Conservation (phyloP, 768 basidiomycete genomes). For the Inosperma sp. region DNA sequence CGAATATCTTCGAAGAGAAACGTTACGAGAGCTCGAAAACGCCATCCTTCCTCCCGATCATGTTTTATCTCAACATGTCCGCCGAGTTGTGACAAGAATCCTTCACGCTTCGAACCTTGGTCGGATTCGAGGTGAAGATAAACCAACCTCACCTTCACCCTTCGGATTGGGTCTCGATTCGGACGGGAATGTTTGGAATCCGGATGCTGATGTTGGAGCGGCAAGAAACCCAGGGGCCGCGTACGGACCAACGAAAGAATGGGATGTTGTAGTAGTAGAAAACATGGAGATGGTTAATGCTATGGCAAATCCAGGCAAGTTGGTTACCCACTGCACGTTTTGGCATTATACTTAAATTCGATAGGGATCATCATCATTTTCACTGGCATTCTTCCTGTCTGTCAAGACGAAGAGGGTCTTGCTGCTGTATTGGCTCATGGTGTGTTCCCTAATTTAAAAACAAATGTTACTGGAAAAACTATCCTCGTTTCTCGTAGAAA, state of each 20-base stretch:
- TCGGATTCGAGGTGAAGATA: slow-evolving; percentile 37
- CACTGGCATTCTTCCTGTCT: slow-evolving; percentile 81
- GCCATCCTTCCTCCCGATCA: slow-evolving; percentile 64
- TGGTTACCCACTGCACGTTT: not conserved
- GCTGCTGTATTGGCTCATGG: slow-evolving; percentile 86
- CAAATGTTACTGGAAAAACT: too few relatives aligned
- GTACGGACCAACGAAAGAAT: slow-evolving; percentile 40
- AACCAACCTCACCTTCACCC: slow-evolving; percentile 17
- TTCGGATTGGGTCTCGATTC: slow-evolving; percentile 20
- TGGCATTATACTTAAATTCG: not conserved
- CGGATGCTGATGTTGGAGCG: slow-evolving; percentile 28
- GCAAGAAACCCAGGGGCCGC: slow-evolving; percentile 16
- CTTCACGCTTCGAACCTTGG: slow-evolving; percentile 73
- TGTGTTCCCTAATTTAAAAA: slow-evolving; percentile 27
- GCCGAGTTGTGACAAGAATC: slow-evolving; percentile 61
- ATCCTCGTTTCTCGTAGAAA: too few relatives aligned
- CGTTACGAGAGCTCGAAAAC: slow-evolving; percentile 47
- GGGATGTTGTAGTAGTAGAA: slow-evolving; percentile 76
- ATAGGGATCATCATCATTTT: slow-evolving; percentile 84
- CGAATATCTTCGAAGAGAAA: slow-evolving; percentile 35
- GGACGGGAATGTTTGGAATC: slow-evolving; percentile 30
- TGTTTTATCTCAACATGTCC: slow-evolving; percentile 62
- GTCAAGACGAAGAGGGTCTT: slow-evolving; percentile 72
- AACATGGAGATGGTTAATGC: slow-evolving; percentile 72
- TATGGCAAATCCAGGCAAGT: slow-evolving; percentile 63